phyloP scores from a whole-genome alignment of 495 filamentous ascomycete species.

The Trypethelium eluteriae region DNA sequence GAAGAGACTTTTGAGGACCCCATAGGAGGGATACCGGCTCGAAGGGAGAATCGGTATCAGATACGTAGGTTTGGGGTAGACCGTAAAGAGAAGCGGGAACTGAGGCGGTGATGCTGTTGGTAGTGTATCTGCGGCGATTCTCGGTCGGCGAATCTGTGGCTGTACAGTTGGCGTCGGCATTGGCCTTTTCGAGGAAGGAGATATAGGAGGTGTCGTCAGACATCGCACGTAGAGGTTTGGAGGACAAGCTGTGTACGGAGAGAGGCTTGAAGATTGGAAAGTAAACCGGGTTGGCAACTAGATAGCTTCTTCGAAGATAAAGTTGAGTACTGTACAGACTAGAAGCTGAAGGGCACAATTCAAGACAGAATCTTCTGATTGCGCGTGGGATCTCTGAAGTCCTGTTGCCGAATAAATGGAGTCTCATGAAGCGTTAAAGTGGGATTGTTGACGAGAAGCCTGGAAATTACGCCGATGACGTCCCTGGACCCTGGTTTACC shows the following conservation, averaged over 20 bases:
- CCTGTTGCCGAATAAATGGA: neutral
- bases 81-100: conserved; percentile 53
- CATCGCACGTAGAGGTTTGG: conserved; percentile 40
- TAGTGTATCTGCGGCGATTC: conserved; percentile 23
- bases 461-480: neutral
- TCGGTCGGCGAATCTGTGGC: conserved; percentile 28
- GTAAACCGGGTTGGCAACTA: neutral
- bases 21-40: conserved; percentile 62
- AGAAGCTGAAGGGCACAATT: neutral
- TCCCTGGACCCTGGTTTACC: conserved; percentile 1
- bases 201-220: conserved; percentile 73
- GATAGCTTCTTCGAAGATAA: too few species aligned
- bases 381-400: neutral
- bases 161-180: conserved; percentile 50
- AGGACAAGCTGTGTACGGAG: neutral
- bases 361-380: neutral
- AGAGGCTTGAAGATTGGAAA: neutral
- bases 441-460: conserved; percentile 2
- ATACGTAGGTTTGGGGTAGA: conserved; percentile 60
- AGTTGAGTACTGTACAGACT: too few species aligned
- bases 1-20: conserved; percentile 36
- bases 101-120: conserved; percentile 42
- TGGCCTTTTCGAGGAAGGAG: conserved; percentile 77
- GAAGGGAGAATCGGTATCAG: conserved; percentile 80
- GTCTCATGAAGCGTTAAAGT: neutral